Conservation (phyloP, 352 stramenopile species). For the Aphanomyces invadans region DNA sequence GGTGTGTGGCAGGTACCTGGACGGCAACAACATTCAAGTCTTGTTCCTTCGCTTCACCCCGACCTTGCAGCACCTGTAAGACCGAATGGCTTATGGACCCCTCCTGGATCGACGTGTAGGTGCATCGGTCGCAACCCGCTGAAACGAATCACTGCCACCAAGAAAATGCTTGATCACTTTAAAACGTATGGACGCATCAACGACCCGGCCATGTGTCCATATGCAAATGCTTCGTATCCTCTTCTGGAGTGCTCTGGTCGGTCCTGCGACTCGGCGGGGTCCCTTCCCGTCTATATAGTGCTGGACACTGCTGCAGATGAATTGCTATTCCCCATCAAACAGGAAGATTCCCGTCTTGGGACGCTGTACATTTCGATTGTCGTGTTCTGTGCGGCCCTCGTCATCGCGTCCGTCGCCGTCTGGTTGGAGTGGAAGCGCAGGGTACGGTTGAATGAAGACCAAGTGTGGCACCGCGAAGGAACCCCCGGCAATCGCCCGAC, state of each 20-base stretch:
- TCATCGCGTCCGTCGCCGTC: not conserved
- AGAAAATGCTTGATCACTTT: not conserved
- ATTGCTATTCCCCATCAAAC: not conserved
- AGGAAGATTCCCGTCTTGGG: not conserved
- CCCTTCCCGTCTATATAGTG: not conserved
- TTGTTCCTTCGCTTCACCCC: not conserved
- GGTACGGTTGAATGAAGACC: not conserved
- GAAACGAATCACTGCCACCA: not conserved
- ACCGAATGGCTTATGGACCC: not conserved
- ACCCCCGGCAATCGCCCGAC: not conserved
- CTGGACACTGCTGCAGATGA: not conserved
- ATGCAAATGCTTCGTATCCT: not conserved
- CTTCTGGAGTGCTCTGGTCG: not conserved
- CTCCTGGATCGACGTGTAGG: not conserved
- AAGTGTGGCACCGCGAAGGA: not conserved
- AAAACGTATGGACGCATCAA: not conserved
- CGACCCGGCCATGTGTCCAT: not conserved
- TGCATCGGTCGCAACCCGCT: not conserved
- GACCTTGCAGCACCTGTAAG: not conserved
- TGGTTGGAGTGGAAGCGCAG: not conserved
- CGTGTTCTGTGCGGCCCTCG: not conserved
- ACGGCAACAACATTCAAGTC: not conserved
- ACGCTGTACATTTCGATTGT: constrained; percentile 3
- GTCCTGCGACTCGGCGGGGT: not conserved
- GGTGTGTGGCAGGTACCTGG: not conserved